These are phyloP conservation scores for Ochromonas danica DNA, from an alignment of 108 stramenopile genomes.

Conservation along the genomic window DNA sequence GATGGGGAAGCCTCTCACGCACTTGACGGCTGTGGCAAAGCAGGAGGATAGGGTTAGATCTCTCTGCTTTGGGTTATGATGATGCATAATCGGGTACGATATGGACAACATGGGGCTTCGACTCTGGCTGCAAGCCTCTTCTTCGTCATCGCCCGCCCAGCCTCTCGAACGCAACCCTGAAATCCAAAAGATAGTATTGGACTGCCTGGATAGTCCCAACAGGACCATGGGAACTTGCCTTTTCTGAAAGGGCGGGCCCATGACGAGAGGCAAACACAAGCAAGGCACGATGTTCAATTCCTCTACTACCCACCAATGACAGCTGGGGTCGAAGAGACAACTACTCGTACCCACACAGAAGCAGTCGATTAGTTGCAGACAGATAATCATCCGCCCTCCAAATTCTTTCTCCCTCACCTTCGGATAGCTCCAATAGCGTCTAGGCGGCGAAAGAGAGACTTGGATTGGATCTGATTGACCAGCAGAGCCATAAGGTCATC, in stretches of 20 bases:
- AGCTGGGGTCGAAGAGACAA: not conserved
- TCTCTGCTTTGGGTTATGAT: not conserved
- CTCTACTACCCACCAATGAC: not conserved
- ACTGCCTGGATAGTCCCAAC: too few species aligned
- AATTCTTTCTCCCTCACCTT: too few species aligned
- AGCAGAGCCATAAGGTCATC: not conserved
- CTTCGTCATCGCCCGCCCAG: not conserved
- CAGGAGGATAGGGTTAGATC: not conserved
- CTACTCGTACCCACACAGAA: too few species aligned
- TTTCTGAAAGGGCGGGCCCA: not conserved
- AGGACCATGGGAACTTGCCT: too few species aligned
- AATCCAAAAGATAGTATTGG: too few species aligned
- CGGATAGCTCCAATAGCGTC: conserved; percentile 5
- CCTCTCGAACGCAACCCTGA: too few species aligned
- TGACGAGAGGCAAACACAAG: not conserved
- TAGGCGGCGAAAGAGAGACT: not conserved
- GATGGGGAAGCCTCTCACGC: not conserved
- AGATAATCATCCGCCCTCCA: too few species aligned
- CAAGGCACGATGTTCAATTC: not conserved
- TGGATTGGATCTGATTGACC: not conserved
- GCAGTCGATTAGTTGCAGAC: too few species aligned
- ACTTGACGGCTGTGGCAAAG: conserved; percentile 1
- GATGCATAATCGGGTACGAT: too few species aligned
- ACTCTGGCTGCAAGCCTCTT: not conserved
- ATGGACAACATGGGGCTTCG: not conserved